Conservation (phyloP, 2,329 filamentous ascomycete genomes). For the Neonectria faginata region DNA sequence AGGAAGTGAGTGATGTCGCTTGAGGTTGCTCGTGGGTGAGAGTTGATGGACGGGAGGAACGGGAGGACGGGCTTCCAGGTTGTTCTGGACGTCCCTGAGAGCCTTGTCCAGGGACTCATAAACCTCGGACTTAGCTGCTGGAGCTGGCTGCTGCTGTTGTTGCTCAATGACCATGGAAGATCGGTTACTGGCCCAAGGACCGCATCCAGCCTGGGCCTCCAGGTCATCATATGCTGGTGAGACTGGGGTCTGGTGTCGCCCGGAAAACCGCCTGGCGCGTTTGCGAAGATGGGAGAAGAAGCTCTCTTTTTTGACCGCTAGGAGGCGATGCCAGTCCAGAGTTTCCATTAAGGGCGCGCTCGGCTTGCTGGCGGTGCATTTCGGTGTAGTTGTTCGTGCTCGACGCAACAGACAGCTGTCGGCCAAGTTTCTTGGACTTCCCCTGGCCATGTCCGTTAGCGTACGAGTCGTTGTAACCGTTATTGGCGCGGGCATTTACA, state of each 20-base stretch:
- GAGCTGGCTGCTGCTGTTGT: constrained; percentile 60
- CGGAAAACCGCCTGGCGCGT: constrained; percentile 90
- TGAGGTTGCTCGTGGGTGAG: constrained; percentile 63
- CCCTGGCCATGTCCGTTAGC: constrained; percentile 62
- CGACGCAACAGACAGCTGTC: constrained; percentile 92
- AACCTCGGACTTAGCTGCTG: constrained; percentile 64
- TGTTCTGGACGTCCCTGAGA: constrained; percentile 65
- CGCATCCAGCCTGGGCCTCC: constrained; percentile 92
- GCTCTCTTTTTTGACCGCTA: constrained; percentile 88
- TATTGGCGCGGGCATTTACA: constrained; percentile 88
- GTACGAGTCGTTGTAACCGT: constrained; percentile 64
- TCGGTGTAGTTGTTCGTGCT: constrained; percentile 94
- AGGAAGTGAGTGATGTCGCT: constrained; percentile 74
- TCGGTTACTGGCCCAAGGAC: constrained; percentile 87
- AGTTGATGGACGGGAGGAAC: constrained; percentile 66
- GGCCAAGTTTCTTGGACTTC: constrained; percentile 90
- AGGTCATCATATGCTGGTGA: constrained; percentile 86
- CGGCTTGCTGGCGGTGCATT: constrained; percentile 88
- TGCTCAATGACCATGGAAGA: constrained; percentile 84
- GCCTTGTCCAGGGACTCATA: constrained; percentile 72
- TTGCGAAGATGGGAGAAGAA: constrained; percentile 99
- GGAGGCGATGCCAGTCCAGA: constrained; percentile 80
- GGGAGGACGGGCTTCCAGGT: constrained; percentile 59
- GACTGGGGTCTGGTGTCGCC: constrained; percentile 84
- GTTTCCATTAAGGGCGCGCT: constrained; percentile 87